Evolutionary conservation across 2,329 filamentous ascomycete species (phyloP).

Genomic region (Fusarium sp.): DNA sequence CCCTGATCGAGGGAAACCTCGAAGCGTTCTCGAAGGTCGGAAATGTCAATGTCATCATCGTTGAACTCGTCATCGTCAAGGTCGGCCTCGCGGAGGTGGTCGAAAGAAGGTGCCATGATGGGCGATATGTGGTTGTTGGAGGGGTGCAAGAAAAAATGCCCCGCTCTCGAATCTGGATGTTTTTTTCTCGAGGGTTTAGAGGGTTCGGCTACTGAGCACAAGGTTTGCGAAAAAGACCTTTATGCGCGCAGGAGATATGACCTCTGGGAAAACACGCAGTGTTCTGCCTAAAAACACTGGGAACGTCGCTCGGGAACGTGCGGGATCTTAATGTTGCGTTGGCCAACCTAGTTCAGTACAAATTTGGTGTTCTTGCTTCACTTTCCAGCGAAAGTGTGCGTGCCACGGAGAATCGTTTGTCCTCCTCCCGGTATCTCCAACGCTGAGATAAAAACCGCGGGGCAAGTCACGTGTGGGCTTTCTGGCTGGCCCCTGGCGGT

Average conservation of each 20-base stretch:
- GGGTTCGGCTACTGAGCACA: constrained; percentile 32
- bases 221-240: constrained; percentile 30
- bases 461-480: constrained; percentile 55
- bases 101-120: constrained; percentile 91
- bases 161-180: constrained; percentile 48
- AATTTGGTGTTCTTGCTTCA: constrained; percentile 54
- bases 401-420: constrained; percentile 53
- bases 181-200: constrained; percentile 35
- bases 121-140: constrained; percentile 49
- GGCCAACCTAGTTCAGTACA: constrained; percentile 46
- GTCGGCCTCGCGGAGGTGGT: constrained; percentile 91
- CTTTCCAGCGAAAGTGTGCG: constrained; percentile 54
- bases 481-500: constrained; percentile 33
- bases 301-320: constrained; percentile 43
- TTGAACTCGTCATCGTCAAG: constrained; percentile 87
- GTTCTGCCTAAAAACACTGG: constrained; percentile 38
- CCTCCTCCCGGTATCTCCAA: constrained; percentile 46
- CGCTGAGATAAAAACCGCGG: constrained; percentile 46
- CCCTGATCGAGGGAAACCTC: constrained; percentile 96
- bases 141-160: constrained; percentile 53
- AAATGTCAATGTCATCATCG: constrained; percentile 94
- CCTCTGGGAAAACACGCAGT: constrained; percentile 36
- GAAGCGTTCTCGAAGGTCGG: constrained; percentile 92
- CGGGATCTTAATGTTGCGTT: constrained; percentile 46
- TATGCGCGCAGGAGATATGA: constrained; percentile 39